These are phyloP conservation scores for Quercus ilex DNA, from an alignment of 306 rosid species.

Conservation along the genomic window DNA sequence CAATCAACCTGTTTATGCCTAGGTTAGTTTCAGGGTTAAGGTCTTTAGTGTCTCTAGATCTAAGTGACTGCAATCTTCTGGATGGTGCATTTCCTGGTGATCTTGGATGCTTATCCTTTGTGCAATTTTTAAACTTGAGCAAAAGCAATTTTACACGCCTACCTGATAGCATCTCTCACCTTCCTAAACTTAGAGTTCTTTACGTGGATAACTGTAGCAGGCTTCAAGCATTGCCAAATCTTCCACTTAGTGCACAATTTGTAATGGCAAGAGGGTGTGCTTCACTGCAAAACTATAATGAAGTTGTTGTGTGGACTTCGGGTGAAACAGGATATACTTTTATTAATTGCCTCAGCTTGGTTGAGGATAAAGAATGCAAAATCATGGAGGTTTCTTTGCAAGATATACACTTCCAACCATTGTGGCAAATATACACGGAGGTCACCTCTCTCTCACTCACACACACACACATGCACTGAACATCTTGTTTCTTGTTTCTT, in stretches of 20 bases:
- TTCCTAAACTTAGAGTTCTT: conserved; percentile 10
- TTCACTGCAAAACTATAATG: not conserved
- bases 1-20: not conserved
- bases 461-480: too few species aligned
- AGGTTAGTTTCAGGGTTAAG: not conserved
- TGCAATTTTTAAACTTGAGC: conserved; percentile 5
- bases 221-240: not conserved
- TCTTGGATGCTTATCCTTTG: conserved; percentile 1
- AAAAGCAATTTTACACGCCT: not conserved
- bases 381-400: too few species aligned
- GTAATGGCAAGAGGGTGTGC: not conserved
- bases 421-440: too few species aligned
- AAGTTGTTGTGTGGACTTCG: too few species aligned
- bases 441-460: too few species aligned
- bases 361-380: too few species aligned
- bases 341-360: too few species aligned
- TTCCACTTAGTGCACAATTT: not conserved
- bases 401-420: too few species aligned
- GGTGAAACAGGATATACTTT: too few species aligned
- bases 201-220: too few species aligned
- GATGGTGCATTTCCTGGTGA: not conserved
- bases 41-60: not conserved
- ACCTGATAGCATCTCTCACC: not conserved
- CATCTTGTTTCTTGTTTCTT: too few species aligned
- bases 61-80: conserved; percentile 11